Conservation (phyloP, 768 basidiomycete species). For the Termitomyces sp. region DNA sequence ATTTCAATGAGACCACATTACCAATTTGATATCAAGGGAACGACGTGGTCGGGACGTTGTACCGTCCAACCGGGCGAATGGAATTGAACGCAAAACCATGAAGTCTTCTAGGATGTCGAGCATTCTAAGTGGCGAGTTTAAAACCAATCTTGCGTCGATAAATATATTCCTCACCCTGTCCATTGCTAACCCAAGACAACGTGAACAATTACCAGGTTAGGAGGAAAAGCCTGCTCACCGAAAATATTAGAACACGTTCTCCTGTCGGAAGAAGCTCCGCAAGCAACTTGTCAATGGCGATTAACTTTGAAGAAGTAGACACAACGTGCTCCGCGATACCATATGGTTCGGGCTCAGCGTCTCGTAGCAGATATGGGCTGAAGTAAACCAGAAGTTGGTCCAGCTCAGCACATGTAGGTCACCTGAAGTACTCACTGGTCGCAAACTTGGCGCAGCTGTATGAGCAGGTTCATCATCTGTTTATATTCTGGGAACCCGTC, state of each 20-base stretch:
- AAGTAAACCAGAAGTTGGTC: background rate
- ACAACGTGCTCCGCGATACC: slow-evolving; percentile 52
- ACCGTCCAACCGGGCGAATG: slow-evolving; percentile 63
- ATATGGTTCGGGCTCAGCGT: slow-evolving; percentile 47
- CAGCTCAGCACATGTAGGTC: background rate
- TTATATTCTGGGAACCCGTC: slow-evolving; percentile 37
- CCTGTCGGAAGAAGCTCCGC: slow-evolving; percentile 52
- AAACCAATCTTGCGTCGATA: background rate
- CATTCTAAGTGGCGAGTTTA: slow-evolving; percentile 39
- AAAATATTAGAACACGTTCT: slow-evolving; percentile 66
- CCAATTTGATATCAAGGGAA: slow-evolving; percentile 53
- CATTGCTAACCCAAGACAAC: slow-evolving; percentile 45
- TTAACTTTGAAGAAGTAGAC: slow-evolving; percentile 52
- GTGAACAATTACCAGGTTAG: background rate
- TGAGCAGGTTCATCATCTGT: slow-evolving; percentile 62
- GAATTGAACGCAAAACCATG: slow-evolving; percentile 52
- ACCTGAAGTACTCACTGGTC: slow-evolving; percentile 46
- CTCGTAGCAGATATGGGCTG: slow-evolving; percentile 48
- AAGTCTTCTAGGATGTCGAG: slow-evolving; percentile 69
- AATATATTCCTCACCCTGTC: slow-evolving; percentile 34
- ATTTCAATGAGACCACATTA: slow-evolving; percentile 20
- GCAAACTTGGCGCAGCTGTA: slow-evolving; percentile 69
- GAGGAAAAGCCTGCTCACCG: slow-evolving; percentile 32
- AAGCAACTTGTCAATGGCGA: slow-evolving; percentile 57
- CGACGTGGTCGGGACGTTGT: slow-evolving; percentile 48